Evolutionary conservation across 1,139 yeast genomes (phyloP).

Genomic region (Debaryomyces nepalensis): DNA sequence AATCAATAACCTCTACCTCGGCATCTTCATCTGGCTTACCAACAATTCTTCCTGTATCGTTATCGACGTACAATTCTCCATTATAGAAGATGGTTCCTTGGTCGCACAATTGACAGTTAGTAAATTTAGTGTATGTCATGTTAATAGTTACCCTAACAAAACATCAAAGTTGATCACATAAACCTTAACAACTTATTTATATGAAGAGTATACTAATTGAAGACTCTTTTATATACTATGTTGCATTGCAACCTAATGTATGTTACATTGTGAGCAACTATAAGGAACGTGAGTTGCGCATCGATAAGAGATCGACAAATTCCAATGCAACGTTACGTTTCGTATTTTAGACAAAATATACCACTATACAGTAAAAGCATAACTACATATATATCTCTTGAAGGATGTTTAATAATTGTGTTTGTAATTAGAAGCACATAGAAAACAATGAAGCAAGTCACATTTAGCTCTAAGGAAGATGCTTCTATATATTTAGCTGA

Average conservation of each 20-base stretch:
- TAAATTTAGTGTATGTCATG: conserved; percentile 33
- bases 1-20: conserved; percentile 40
- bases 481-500: conserved; percentile 58
- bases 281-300: conserved; percentile 4
- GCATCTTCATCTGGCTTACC: conserved; percentile 25
- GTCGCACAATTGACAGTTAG: conserved; percentile 58
- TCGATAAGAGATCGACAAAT: background rate
- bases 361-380: background rate
- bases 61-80: conserved; percentile 53
- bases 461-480: conserved; percentile 42
- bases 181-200: background rate
- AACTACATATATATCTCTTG: background rate
- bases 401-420: background rate
- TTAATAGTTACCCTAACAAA: background rate
- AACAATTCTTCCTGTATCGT: conserved; percentile 48
- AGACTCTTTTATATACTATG: no score
- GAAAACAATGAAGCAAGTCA: conserved; percentile 42
- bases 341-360: no score
- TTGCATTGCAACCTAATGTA: conserved; percentile 12
- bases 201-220: no score
- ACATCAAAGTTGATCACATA: background rate
- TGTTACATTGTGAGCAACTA: conserved; percentile 10
- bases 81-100: conserved; percentile 46
- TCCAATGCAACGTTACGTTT: conserved; percentile 12
- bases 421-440: background rate